Conservation (phyloP, 1,139 yeast species). For the Ogataea hybrid region DNA sequence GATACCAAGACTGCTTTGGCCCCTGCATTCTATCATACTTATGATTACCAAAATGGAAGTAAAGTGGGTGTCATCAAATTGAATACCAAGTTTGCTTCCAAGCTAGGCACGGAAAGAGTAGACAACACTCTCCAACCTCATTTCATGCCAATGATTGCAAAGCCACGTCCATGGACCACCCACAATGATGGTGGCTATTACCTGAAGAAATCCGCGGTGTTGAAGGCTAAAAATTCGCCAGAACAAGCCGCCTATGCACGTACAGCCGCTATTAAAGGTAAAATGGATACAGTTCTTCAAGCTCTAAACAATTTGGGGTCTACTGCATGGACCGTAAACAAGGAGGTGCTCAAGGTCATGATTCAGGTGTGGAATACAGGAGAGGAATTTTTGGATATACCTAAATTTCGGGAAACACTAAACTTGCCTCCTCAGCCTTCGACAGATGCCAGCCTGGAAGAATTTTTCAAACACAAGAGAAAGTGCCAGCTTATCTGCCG, state of each 20-base stretch:
- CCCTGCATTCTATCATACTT: conserved; percentile 90
- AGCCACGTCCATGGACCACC: conserved; percentile 84
- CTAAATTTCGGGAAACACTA: conserved; percentile 56
- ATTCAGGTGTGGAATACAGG: conserved; percentile 88
- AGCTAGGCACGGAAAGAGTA: conserved; percentile 65
- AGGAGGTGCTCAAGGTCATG: conserved; percentile 63
- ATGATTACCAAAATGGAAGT: conserved; percentile 76
- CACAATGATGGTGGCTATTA: conserved; percentile 84
- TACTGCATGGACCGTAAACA: conserved; percentile 92
- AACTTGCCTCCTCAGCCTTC: conserved; percentile 66
- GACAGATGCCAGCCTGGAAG: conserved; percentile 67
- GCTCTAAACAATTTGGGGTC: conserved; percentile 87
- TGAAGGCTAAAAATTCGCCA: conserved; percentile 81
- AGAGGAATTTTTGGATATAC: conserved; percentile 74
- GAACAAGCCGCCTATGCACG: conserved; percentile 87
- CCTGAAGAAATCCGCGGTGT: conserved; percentile 58
- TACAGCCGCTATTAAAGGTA: conserved; percentile 75
- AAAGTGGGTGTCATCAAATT: conserved; percentile 79
- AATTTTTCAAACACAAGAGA: conserved; percentile 64
- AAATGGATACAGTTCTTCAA: conserved; percentile 62
- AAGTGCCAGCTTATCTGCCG: conserved; percentile 55
- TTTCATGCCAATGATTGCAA: conserved; percentile 85
- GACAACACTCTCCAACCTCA: conserved; percentile 82
- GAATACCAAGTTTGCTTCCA: conserved; percentile 65
- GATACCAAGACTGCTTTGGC: conserved; percentile 63